These are phyloP conservation scores for Ceratobasidium sp. DNA, from an alignment of 1,284 basidiomycete species.

Conservation along the genomic window DNA sequence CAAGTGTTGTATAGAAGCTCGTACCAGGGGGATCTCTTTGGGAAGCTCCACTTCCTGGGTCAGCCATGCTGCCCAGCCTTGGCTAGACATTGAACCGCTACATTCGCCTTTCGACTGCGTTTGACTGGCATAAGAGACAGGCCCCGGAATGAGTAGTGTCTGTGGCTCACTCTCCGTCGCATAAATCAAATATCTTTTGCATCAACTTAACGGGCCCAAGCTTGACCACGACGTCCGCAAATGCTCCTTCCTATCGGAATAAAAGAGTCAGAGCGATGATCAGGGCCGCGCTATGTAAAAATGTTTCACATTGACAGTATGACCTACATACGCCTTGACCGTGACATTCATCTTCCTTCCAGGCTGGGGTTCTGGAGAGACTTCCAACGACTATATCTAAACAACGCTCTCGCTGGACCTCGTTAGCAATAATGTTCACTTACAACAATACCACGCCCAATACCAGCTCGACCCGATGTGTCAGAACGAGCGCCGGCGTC, in stretches of 20 bases:
- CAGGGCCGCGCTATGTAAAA: no score
- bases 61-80: constrained; percentile 69
- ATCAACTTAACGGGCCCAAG: constrained; percentile 87
- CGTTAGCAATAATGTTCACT: no score
- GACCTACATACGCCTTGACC: no score
- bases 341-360: no score
- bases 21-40: constrained; percentile 81
- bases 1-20: no score
- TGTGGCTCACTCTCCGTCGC: constrained; percentile 84
- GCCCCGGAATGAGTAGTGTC: neutral
- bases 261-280: neutral
- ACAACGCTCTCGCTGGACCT: no score
- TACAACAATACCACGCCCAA: no score
- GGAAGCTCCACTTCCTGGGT: constrained; percentile 82
- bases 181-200: constrained; percentile 83
- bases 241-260: constrained; percentile 72
- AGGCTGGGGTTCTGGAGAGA: no score
- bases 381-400: no score
- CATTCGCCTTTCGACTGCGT: constrained; percentile 72
- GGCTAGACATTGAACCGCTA: constrained; percentile 80
- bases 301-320: no score
- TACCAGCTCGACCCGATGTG: neutral
- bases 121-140: constrained; percentile 56
- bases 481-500: neutral
- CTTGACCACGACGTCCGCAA: constrained; percentile 86